Base-by-base conservation (phyloP, 208 protist genomes). In the Polymyxa betae region DNA sequence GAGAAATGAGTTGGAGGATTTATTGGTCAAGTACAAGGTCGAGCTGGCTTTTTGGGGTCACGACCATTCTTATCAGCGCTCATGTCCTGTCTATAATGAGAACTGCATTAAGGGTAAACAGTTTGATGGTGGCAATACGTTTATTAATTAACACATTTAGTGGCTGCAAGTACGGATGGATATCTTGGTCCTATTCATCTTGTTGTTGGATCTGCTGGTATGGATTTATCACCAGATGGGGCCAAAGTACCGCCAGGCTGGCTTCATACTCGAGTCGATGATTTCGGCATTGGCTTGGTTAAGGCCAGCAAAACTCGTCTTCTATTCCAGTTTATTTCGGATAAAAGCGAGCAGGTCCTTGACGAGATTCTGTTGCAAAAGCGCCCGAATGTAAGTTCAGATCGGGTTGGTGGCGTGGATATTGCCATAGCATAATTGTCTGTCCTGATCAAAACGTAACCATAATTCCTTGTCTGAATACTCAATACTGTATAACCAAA, bases 11-110 rank as follows among this genome's bases (percentile, higher is more conserved):
- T 29, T 89, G 38, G 88, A 44, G 12, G 49, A 60, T 38, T 45
- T 89, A 29, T 89, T 89, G 16, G 12, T 64, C 54, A 60, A 1
- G 12, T 5, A 5, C 16, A 5, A 45, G n/a, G 88, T 89, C 88
- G 88, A 89, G 60, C 5, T 89, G 5, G 88, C 88, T 20, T 32
- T 89, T 1, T 89, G 88, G 88, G 88, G 88, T 20, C 88, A 89
- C n/a, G 45, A 77, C 49, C 88, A 89, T 45, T 89, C 49, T 12
- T 89, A 89, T 45, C 49, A 89, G 54, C 29, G 88, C 1, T 64
- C 88, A 29, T 89, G 54, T 44, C 88, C 88, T 64, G 88, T 89
- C 16, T 44, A 66, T 32, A 89, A 89, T 32, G 16, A 32, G 12
- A 89, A 38, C 5, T 60, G 46, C 88, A 72, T 32, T 89, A 44